Base-by-base conservation (phyloP, 352 stramenopile genomes). In the Discostella stelligera region DNA sequence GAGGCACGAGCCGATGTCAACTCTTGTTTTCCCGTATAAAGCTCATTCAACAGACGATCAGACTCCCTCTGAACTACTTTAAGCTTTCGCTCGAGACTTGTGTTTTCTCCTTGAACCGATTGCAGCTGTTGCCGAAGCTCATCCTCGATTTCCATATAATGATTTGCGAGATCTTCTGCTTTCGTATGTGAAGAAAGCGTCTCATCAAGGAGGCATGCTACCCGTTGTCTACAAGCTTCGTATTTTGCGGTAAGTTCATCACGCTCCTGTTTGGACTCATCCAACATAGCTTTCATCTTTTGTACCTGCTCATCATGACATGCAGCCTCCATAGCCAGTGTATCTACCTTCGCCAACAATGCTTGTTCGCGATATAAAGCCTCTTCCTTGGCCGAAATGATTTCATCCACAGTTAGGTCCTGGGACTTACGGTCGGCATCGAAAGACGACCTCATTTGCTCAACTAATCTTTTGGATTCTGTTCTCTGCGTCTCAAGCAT, bases 101-200 rank as follows among this genome's bases (percentile, higher is more conserved):
- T 68, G 56, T 79, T 85, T 50, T 85, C 77, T 44, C 18, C 23
- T 62, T 79, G 69, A 44, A 78, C 56, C 8, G 59, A 62, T 39
- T 77, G 58, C 0, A 84, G 63, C 48, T 84, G 71, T 8, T 20
- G 52, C 27, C 77, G 53, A 62, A 84, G 77, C 23, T 80, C 66
- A 41, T 84, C 71, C 72, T 84, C 77, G 37, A 84, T 85, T 54
- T 73, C 63, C 77, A 85, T 85, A 23, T 85, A 85, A 53, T 85
- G 77, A n/a, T 64, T 20, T 30, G 66, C 66, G 10, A 85, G 72
- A 1, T 81, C 61, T 52, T 81, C 65, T 6, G 71, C 72, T 49
- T 79, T 73, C 11, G 74, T 21, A 53, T 79, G 62, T 23, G 63
- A 78, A 53, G 41, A 30, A 37, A 61, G 41, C 32, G 56, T 76